Evolutionary conservation across 73 alveolate genomes (phyloP).

Genomic region (Tetrahymena borealis): DNA sequence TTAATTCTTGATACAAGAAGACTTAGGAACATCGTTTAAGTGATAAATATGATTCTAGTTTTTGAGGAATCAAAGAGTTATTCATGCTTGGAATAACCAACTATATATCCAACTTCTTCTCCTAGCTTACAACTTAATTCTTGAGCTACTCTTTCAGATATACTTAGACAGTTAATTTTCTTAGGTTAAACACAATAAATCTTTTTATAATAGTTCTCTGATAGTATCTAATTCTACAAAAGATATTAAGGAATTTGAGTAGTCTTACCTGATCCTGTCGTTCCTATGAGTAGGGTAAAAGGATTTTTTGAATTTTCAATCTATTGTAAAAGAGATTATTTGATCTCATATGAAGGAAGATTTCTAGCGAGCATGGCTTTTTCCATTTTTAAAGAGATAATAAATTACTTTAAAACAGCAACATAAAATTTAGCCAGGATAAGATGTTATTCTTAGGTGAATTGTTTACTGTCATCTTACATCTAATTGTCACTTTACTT

Average conservation of each 20-base stretch:
- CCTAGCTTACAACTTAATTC: constrained; percentile 65
- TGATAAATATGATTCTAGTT: constrained; percentile 61
- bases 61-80: constrained; percentile 87
- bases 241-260: constrained; percentile 68
- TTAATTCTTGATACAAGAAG: not conserved
- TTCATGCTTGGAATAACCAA: constrained; percentile 62
- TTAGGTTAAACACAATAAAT: constrained; percentile 84
- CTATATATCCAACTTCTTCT: constrained; percentile 74
- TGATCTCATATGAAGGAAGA: not conserved
- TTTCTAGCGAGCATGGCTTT: not conserved
- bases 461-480: not conserved
- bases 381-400: not conserved
- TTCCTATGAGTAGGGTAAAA: constrained; percentile 51
- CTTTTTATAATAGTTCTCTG: constrained; percentile 21
- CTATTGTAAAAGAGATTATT: not conserved
- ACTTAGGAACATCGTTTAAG: not conserved
- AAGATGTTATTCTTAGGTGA: not conserved
- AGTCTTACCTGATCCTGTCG: constrained; percentile 80
- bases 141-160: constrained; percentile 85
- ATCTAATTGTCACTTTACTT: too few relatives aligned
- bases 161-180: constrained; percentile 85
- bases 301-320: not conserved
- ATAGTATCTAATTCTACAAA: constrained; percentile 29
- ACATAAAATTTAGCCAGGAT: not conserved
- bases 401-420: not conserved